These are phyloP conservation scores for Diaporthe citri DNA, from an alignment of 2,329 filamentous ascomycete genomes.

Conservation along the genomic window DNA sequence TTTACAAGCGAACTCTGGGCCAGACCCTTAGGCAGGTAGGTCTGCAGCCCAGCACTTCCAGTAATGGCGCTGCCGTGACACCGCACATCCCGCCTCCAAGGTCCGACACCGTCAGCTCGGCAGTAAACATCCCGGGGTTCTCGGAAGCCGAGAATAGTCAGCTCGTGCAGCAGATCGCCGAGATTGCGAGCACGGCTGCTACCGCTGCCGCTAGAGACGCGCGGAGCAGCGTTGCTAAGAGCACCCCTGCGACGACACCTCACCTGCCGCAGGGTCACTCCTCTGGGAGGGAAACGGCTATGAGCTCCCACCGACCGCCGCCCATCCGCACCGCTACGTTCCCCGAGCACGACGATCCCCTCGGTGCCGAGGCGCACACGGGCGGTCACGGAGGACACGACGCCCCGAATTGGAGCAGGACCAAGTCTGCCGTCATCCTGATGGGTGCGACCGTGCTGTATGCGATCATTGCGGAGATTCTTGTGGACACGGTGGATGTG, in stretches of 20 bases:
- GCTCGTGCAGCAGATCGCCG: conserved; percentile 87
- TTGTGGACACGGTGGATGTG: conserved; percentile 98
- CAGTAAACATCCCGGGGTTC: conserved; percentile 74
- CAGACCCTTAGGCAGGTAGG: conserved; percentile 91
- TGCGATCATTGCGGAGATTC: conserved; percentile 95
- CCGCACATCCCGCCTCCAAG: conserved; percentile 85
- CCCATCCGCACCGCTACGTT: conserved; percentile 54
- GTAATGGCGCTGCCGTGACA: conserved; percentile 61
- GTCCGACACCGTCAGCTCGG: conserved; percentile 57
- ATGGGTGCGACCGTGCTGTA: conserved; percentile 91
- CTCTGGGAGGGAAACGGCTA: conserved; percentile 38
- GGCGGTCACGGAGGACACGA: conserved; percentile 81
- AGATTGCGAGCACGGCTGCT: conserved; percentile 92
- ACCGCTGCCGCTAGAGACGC: conserved; percentile 88
- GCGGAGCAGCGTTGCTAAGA: conserved; percentile 43
- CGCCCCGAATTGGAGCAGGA: conserved; percentile 97
- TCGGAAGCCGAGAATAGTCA: conserved; percentile 85
- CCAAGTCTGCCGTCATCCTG: conserved; percentile 90
- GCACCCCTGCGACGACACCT: conserved; percentile 34
- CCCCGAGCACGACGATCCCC: conserved; percentile 60
- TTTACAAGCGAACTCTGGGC: conserved; percentile 94
- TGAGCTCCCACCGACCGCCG: conserved; percentile 44
- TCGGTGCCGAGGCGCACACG: conserved; percentile 40
- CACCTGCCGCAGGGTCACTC: conserved; percentile 41
- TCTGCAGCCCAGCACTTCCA: conserved; percentile 59